Conservation (phyloP, 768 basidiomycete species). For the Pleurotus tuber-regium region DNA sequence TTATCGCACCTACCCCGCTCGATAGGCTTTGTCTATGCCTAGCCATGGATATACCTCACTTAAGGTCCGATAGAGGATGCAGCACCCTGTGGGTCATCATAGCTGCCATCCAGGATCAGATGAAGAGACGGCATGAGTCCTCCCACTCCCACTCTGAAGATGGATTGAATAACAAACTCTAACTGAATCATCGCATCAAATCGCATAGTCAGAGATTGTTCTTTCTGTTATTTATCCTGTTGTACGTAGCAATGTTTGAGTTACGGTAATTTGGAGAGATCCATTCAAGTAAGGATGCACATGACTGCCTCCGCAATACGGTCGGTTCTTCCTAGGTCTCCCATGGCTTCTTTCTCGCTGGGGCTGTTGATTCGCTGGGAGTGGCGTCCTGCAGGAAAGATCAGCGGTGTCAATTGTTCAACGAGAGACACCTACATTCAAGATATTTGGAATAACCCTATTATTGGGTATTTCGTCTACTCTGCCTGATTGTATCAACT, state of each 20-base stretch:
- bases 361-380: slow-evolving; percentile 54
- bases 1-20: neutral
- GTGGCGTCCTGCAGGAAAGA: slow-evolving; percentile 40
- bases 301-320: neutral
- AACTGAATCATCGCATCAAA: no score
- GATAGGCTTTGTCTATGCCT: neutral
- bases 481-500: slow-evolving; percentile 67
- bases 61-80: neutral
- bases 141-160: no score
- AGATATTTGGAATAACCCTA: slow-evolving; percentile 59
- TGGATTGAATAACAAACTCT: no score
- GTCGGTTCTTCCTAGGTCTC: slow-evolving; percentile 32
- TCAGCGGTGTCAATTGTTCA: slow-evolving; percentile 5
- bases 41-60: neutral
- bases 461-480: slow-evolving; percentile 79
- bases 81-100: neutral
- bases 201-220: no score
- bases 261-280: neutral
- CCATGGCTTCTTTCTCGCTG: slow-evolving; percentile 67
- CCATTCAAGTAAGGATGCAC: no score
- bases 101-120: neutral
- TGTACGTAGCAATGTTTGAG: neutral
- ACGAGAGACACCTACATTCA: slow-evolving; percentile 52
- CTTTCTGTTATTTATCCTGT: neutral
- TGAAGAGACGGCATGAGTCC: neutral